A percentile compares a stretch with the other conserved stretches of the same genome.
Evolutionary conservation across 2,329 filamentous ascomycete genomes (phyloP).

Genomic region (Chaetoscypha palmicola): DNA sequence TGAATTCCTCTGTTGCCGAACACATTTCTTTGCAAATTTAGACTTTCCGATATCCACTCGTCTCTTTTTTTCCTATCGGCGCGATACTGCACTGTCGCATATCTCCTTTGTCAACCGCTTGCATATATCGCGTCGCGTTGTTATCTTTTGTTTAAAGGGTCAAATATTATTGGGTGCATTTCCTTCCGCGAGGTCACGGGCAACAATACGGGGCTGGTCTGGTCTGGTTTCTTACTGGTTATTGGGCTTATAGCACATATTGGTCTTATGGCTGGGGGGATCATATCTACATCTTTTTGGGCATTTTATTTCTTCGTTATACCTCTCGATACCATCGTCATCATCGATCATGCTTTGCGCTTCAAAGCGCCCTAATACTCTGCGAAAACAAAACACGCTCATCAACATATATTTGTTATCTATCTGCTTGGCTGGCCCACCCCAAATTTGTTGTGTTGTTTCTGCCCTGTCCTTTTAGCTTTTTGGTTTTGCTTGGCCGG

Average conservation of each 20-base stretch:
- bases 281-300: constrained; percentile 19
- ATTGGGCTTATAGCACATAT: too few relatives aligned
- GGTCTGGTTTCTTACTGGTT: constrained; percentile 8
- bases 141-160: constrained; percentile 11
- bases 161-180: constrained; percentile 15
- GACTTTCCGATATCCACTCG: constrained; percentile 30
- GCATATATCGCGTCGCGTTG: constrained; percentile 27
- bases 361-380: constrained; percentile 25
- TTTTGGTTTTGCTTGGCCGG: constrained; percentile 9
- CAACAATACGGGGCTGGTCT: constrained; percentile 35
- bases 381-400: too few relatives aligned
- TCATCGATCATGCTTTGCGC: constrained; percentile 15
- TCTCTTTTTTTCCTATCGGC: constrained; percentile 18
- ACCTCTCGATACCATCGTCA: constrained; percentile 19
- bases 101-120: constrained; percentile 31
- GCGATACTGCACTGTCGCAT: constrained; percentile 2
- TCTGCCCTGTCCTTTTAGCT: constrained; percentile 29
- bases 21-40: constrained; percentile 19
- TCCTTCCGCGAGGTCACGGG: constrained; percentile 36
- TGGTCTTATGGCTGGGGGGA: too few relatives aligned
- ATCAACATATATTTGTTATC: too few relatives aligned
- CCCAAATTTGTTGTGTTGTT: constrained; percentile 24
- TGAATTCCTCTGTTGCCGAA: constrained; percentile 40
- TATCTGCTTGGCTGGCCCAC: constrained; percentile 30
- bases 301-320: constrained; percentile 15